Evolutionary conservation across 2,329 filamentous ascomycete species (phyloP).

Genomic region (Teratosphaeria destructans): DNA sequence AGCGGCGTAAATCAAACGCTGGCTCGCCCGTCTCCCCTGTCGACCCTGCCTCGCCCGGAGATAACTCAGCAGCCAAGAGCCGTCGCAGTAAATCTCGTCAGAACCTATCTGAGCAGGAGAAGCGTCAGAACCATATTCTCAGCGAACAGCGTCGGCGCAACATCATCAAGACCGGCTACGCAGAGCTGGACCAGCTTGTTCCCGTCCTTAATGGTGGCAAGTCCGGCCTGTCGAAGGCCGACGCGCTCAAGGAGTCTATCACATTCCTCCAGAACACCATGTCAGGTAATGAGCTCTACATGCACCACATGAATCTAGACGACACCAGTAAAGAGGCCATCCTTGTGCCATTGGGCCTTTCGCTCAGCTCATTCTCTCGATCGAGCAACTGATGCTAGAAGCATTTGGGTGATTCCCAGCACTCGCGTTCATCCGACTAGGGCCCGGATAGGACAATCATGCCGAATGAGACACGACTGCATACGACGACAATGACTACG

Average conservation of each 20-base stretch:
- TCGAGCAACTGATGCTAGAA: neutral
- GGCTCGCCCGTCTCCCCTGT: neutral
- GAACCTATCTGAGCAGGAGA: slow-evolving; percentile 67
- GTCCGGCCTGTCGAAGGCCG: slow-evolving; percentile 68
- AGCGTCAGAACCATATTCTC: slow-evolving; percentile 74
- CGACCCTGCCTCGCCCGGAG: slow-evolving; percentile 2
- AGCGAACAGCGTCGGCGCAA: slow-evolving; percentile 81
- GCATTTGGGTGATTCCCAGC: neutral
- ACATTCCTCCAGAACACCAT: slow-evolving; percentile 54
- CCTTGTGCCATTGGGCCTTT: neutral
- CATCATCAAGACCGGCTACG: slow-evolving; percentile 71
- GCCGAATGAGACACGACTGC: neutral
- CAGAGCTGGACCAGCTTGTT: slow-evolving; percentile 66
- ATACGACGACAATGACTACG: neutral
- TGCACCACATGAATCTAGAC: neutral
- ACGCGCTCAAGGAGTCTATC: slow-evolving; percentile 62
- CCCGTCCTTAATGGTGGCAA: slow-evolving; percentile 58
- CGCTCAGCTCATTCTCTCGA: neutral
- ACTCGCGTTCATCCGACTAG: neutral
- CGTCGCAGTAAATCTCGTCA: slow-evolving; percentile 20
- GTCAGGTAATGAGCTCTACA: slow-evolving; percentile 2
- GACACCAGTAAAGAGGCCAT: neutral
- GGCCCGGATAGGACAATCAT: neutral
- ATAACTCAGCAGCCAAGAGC: neutral
- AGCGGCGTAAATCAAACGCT: slow-evolving; percentile 8